Evolutionary conservation across 495 filamentous ascomycete genomes (phyloP).

Genomic region (Aspergillus kassunensis): DNA sequence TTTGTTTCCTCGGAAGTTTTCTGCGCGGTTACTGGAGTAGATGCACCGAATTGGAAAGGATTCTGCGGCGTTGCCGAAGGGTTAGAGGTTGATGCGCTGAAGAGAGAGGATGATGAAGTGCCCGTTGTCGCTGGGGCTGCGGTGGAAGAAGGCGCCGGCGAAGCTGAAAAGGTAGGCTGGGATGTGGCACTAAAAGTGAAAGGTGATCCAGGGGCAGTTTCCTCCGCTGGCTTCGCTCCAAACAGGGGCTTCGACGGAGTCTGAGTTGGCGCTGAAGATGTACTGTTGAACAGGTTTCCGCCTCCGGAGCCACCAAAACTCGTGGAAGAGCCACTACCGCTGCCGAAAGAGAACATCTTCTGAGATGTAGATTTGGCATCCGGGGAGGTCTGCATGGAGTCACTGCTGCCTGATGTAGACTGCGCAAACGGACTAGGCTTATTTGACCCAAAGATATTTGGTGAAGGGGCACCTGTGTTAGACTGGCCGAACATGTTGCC

Average conservation of each 20-base stretch:
- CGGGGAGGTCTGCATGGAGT: conserved; percentile 45
- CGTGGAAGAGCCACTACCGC: conserved; percentile 13
- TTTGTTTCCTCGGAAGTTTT: conserved; percentile 12
- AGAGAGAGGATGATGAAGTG: conserved; percentile 18
- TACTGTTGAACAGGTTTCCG: conserved; percentile 16
- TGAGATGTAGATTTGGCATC: conserved; percentile 30
- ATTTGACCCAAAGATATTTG: conserved; percentile 21
- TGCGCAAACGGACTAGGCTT: conserved; percentile 25
- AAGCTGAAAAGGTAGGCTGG: conserved; percentile 13
- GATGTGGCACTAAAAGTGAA: conserved; percentile 24
- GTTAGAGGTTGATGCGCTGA: conserved; percentile 19
- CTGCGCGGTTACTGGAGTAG: conserved; percentile 9
- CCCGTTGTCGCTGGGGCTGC: conserved; percentile 10
- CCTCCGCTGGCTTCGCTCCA: conserved; percentile 17
- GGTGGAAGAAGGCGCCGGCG: conserved; percentile 11
- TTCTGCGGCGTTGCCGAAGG: conserved; percentile 18
- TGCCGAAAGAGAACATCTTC: conserved; percentile 20
- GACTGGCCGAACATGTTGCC: conserved; percentile 26
- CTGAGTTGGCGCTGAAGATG: conserved; percentile 13
- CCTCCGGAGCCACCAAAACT: conserved; percentile 12
- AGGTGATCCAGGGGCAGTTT: conserved; percentile 13
- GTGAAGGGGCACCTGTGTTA: conserved; percentile 16
- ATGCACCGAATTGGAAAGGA: conserved; percentile 20
- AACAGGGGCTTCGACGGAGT: conserved; percentile 24
- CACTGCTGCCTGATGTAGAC: conserved; percentile 23